These are phyloP conservation scores for Pachysandra terminalis DNA, from an alignment of 164 flowering plant genomes.

Conservation along the genomic window DNA sequence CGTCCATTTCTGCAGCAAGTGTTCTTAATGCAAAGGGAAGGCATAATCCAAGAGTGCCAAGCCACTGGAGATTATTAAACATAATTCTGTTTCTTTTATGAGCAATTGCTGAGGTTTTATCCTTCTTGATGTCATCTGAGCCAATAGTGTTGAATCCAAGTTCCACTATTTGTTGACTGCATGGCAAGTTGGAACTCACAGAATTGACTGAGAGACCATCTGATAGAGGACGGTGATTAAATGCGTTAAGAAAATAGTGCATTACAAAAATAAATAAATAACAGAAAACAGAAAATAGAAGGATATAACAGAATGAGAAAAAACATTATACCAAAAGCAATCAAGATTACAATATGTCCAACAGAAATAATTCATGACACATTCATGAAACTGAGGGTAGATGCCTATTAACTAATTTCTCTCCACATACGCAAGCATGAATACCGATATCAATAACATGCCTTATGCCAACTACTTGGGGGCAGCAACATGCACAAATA, in stretches of 20 bases:
- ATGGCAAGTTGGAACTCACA: slow-evolving; percentile 28
- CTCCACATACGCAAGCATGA: too few species aligned
- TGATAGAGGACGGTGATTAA: slow-evolving; percentile 14
- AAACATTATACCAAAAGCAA: too few species aligned
- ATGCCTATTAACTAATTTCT: too few species aligned
- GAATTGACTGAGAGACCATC: slow-evolving; percentile 27
- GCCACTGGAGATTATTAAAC: slow-evolving; percentile 90
- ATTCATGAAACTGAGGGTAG: too few species aligned
- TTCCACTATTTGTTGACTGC: slow-evolving; percentile 31
- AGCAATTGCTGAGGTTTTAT: slow-evolving; percentile 21
- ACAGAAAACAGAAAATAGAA: neutral
- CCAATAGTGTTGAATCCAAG: slow-evolving; percentile 31
- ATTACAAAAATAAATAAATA: neutral
- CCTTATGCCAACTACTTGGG: too few species aligned
- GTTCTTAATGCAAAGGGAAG: slow-evolving; percentile 88
- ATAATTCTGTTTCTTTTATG: slow-evolving; percentile 40
- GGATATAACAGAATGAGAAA: too few species aligned
- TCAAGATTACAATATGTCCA: too few species aligned
- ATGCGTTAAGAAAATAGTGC: slow-evolving; percentile 5
- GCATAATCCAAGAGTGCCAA: slow-evolving; percentile 81
- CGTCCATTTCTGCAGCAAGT: slow-evolving; percentile 46
- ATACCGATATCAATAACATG: too few species aligned
- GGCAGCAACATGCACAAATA: too few species aligned
- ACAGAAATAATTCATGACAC: too few species aligned
- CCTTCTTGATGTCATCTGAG: slow-evolving; percentile 30